Conservation (phyloP, 2,329 filamentous ascomycete species). For the Thelonectria discophora region DNA sequence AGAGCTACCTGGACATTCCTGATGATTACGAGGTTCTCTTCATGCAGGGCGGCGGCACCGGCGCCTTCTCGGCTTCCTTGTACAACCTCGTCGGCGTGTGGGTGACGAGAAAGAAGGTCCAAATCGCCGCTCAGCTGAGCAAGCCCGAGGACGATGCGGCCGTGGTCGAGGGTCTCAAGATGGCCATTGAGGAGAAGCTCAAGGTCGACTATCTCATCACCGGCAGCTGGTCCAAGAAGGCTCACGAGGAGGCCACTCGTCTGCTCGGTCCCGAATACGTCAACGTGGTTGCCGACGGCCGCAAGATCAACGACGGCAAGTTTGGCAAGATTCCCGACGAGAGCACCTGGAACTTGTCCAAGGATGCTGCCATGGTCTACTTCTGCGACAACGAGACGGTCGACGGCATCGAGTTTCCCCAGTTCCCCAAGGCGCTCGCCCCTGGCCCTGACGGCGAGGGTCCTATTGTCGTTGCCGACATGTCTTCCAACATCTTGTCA, state of each 20-base stretch:
- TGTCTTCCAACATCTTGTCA: constrained; percentile 93
- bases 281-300: constrained; percentile 75
- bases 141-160: constrained; percentile 59
- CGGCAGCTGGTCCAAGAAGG: constrained; percentile 88
- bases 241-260: constrained; percentile 81
- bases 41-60: constrained; percentile 86
- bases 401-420: constrained; percentile 89
- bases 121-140: constrained; percentile 64
- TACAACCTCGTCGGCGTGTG: constrained; percentile 87
- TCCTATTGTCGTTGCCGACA: constrained; percentile 86
- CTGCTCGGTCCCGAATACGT: constrained; percentile 81
- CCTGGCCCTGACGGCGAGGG: constrained; percentile 67
- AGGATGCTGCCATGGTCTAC: constrained; percentile 79
- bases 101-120: constrained; percentile 74
- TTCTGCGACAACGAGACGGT: constrained; percentile 95
- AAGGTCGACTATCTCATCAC: constrained; percentile 91
- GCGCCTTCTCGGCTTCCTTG: constrained; percentile 83
- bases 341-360: constrained; percentile 77
- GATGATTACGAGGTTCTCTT: constrained; percentile 88
- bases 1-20: constrained; percentile 80
- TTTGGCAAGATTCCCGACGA: constrained; percentile 86
- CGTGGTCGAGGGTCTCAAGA: constrained; percentile 66
- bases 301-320: constrained; percentile 75
- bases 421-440: constrained; percentile 72
- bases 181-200: constrained; percentile 73